A percentile compares a stretch with the other conserved stretches of the same genome.
These are phyloP conservation scores for Brasenia schreberi DNA, from an alignment of 164 flowering plant genomes.

Conservation along the genomic window DNA sequence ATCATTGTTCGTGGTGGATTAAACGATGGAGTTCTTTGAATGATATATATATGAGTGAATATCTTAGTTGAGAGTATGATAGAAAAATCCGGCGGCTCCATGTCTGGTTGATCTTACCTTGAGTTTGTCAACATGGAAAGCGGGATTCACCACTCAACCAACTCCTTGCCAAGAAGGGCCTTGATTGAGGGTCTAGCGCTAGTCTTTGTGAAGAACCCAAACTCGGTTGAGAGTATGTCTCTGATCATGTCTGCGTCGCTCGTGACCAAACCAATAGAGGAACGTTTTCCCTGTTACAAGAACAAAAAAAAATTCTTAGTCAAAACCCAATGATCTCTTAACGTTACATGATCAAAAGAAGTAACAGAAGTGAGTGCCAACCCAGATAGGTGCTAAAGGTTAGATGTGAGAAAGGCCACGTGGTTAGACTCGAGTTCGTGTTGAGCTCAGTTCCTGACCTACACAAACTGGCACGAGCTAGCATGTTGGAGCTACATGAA, in stretches of 20 bases:
- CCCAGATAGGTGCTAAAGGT: neutral
- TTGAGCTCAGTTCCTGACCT: too few relatives aligned
- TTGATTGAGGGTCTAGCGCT: slow-evolving; percentile 5
- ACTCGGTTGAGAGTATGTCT: slow-evolving; percentile 19
- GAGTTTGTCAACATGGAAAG: slow-evolving; percentile 22
- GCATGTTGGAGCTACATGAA: too few relatives aligned
- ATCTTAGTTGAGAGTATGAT: too few relatives aligned
- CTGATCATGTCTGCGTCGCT: slow-evolving; percentile 16
- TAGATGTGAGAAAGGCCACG: too few relatives aligned
- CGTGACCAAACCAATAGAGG: slow-evolving; percentile 23
- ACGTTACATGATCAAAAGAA: too few relatives aligned
- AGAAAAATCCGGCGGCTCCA: neutral
- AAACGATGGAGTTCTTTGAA: too few relatives aligned
- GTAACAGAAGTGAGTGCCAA: neutral
- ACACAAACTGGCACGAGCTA: too few relatives aligned
- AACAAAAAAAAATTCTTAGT: neutral
- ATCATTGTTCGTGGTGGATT: too few relatives aligned
- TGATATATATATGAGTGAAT: too few relatives aligned
- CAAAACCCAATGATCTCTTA: too few relatives aligned
- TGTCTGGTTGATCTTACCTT: slow-evolving; percentile 8
- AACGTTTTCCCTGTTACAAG: slow-evolving; percentile 17
- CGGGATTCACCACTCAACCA: slow-evolving; percentile 16
- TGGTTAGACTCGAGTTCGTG: too few relatives aligned
- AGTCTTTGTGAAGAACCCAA: slow-evolving; percentile 15
- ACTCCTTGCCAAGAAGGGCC: slow-evolving; percentile 16